A percentile compares a stretch with the other conserved stretches of the same genome.
phyloP scores from a whole-genome alignment of 2,329 filamentous ascomycete genomes.

The Fusarium sp. region DNA sequence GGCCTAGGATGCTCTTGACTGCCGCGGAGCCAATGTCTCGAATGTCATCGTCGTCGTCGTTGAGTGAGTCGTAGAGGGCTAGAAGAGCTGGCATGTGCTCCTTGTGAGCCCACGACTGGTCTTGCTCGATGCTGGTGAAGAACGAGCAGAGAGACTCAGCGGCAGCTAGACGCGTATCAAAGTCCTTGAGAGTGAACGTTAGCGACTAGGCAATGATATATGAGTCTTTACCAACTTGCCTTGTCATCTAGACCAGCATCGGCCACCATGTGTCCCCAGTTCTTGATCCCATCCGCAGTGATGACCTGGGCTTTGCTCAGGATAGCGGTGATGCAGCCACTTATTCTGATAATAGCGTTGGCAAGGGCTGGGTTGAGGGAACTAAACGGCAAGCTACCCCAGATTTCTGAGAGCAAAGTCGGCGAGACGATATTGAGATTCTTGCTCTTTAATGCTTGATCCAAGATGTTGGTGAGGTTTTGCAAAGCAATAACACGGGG shows the following conservation, averaged over 20 bases:
- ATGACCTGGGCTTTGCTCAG: slow-evolving; percentile 41
- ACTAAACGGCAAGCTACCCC: slow-evolving; percentile 53
- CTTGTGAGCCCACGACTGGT: slow-evolving; percentile 41
- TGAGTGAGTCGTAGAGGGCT: slow-evolving; percentile 78
- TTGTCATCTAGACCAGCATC: slow-evolving; percentile 61
- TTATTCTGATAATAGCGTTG: slow-evolving; percentile 61
- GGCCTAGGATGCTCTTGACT: slow-evolving; percentile 58
- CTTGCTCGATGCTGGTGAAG: slow-evolving; percentile 47
- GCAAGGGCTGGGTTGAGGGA: slow-evolving; percentile 60
- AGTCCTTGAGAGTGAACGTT: slow-evolving; percentile 58
- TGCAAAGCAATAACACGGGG: slow-evolving; percentile 60
- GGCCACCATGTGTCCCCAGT: slow-evolving; percentile 63
- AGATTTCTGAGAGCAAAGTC: slow-evolving; percentile 53
- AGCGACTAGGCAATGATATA: slow-evolving; percentile 35
- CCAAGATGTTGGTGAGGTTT: slow-evolving; percentile 60
- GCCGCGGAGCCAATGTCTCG: slow-evolving; percentile 71
- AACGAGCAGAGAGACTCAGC: slow-evolving; percentile 65
- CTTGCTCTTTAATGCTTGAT: slow-evolving; percentile 50
- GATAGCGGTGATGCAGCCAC: slow-evolving; percentile 58
- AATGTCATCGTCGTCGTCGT: slow-evolving; percentile 93
- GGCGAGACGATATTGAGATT: slow-evolving; percentile 48
- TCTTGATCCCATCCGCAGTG: slow-evolving; percentile 40
- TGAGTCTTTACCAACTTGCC: slow-evolving; percentile 46
- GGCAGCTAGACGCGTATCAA: slow-evolving; percentile 72
- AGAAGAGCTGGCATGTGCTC: slow-evolving; percentile 68